These are phyloP conservation scores for Penicillium vulpinum DNA, from an alignment of 2,329 filamentous ascomycete species.

Conservation along the genomic window DNA sequence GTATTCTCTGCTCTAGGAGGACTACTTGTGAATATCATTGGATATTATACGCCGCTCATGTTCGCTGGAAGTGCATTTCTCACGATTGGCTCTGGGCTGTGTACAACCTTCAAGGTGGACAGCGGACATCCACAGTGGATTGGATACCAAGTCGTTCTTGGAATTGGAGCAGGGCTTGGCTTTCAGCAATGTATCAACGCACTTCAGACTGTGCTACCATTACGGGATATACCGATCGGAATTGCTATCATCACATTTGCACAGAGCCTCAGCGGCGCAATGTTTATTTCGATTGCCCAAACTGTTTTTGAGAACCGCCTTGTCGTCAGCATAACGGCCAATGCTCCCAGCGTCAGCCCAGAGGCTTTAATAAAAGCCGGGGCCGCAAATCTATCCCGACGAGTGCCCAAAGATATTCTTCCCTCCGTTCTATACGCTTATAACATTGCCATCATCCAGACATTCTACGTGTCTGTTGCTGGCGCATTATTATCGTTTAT, in stretches of 20 bases:
- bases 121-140: slow-evolving; percentile 36
- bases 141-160: slow-evolving; percentile 40
- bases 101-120: slow-evolving; percentile 36
- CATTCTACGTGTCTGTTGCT: slow-evolving; percentile 41
- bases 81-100: slow-evolving; percentile 36
- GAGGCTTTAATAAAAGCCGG: slow-evolving; percentile 34
- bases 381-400: slow-evolving; percentile 36
- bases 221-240: slow-evolving; percentile 37
- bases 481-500: slow-evolving; percentile 35
- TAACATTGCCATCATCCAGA: slow-evolving; percentile 39
- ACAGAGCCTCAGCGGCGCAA: slow-evolving; percentile 39
- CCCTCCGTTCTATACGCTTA: slow-evolving; percentile 38
- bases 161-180: slow-evolving; percentile 38
- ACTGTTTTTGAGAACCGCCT: slow-evolving; percentile 42
- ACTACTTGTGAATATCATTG: slow-evolving; percentile 30
- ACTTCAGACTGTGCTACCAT: slow-evolving; percentile 35
- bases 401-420: slow-evolving; percentile 29
- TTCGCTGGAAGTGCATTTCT: slow-evolving; percentile 32
- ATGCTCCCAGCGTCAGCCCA: slow-evolving; percentile 30
- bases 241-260: slow-evolving; percentile 40
- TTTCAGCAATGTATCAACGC: slow-evolving; percentile 40
- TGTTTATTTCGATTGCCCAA: slow-evolving; percentile 41
- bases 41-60: slow-evolving; percentile 46
- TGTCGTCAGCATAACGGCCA: slow-evolving; percentile 23
- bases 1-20: slow-evolving; percentile 36